Percentiles rank a stretch among this genome's conserved stretches.
phyloP scores from a whole-genome alignment of 1,284 basidiomycete species.

The Violaceomyces palustris region DNA sequence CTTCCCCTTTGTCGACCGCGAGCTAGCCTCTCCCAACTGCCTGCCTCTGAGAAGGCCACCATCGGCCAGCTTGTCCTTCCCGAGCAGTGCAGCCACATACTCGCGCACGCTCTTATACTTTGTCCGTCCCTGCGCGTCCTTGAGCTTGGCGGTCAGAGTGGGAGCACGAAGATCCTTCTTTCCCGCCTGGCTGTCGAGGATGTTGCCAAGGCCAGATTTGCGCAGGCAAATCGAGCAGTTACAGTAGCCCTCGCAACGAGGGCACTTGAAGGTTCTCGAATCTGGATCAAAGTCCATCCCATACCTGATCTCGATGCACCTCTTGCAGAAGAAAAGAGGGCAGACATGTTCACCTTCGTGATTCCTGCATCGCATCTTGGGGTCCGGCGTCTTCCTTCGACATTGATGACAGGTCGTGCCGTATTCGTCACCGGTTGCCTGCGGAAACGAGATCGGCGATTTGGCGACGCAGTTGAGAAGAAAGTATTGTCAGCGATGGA shows the following conservation, averaged over 20 bases:
- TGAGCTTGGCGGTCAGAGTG: too few species aligned
- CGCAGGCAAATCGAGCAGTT: conserved; percentile 26
- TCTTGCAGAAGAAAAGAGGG: conserved; percentile 13
- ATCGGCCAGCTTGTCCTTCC: too few species aligned
- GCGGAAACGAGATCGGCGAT: too few species aligned
- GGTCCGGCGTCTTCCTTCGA: conserved; percentile 12
- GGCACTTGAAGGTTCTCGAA: conserved; percentile 14
- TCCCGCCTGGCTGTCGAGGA: too few species aligned
- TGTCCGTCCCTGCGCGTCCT: conserved; percentile 1
- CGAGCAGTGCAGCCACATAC: conserved; percentile 1
- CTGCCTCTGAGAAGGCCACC: too few species aligned
- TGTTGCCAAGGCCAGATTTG: conserved; percentile 10
- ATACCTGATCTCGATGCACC: conserved; percentile 18
- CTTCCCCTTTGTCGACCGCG: too few species aligned
- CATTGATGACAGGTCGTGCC: conserved; percentile 32
- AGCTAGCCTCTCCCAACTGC: too few species aligned
- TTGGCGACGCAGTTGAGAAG: too few species aligned
- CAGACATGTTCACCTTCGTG: conserved; percentile 11
- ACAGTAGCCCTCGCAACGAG: conserved; percentile 25
- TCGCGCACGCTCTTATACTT: conserved; percentile 2
- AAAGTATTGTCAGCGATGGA: too few species aligned
- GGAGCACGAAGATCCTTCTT: too few species aligned
- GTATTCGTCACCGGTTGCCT: too few species aligned
- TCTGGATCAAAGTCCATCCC: conserved; percentile 11
- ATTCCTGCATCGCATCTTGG: conserved; percentile 27